Evolutionary conservation across 2,329 filamentous ascomycete species (phyloP).

Genomic region (Colletotrichum orbiculare): DNA sequence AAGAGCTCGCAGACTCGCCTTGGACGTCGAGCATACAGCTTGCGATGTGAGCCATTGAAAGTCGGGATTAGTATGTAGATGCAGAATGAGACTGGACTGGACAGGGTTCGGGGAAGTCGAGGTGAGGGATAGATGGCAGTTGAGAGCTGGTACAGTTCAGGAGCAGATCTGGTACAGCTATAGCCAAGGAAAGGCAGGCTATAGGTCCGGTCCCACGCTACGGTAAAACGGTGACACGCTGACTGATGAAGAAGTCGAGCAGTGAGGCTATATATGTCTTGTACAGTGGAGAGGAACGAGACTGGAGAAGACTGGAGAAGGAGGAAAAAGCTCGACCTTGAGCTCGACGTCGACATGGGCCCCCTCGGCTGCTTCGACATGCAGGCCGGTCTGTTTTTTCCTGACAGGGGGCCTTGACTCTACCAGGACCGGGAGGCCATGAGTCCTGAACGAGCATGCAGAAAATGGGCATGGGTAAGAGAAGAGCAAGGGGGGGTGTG

Average conservation of each 20-base stretch:
- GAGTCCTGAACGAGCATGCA: constrained; percentile 37
- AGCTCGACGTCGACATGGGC: constrained; percentile 27
- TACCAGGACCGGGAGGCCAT: constrained; percentile 27
- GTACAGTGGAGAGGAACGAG: constrained; percentile 28
- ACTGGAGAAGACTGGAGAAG: constrained; percentile 31
- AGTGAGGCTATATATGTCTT: constrained; percentile 41
- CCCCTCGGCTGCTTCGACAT: constrained; percentile 30
- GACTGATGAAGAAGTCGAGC: constrained; percentile 34
- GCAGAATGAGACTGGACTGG: neutral
- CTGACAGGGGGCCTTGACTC: constrained; percentile 36
- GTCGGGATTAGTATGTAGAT: constrained; percentile 26
- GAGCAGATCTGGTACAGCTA: constrained; percentile 37
- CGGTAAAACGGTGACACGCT: constrained; percentile 26
- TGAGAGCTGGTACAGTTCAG: constrained; percentile 26
- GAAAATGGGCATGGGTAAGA: constrained; percentile 41
- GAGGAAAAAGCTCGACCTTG: constrained; percentile 33
- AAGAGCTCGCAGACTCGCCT: constrained; percentile 49
- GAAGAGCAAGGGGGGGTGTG: constrained; percentile 38
- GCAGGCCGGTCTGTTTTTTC: constrained; percentile 35
- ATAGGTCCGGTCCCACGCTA: constrained; percentile 36
- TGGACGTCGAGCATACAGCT: constrained; percentile 65
- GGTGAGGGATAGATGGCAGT: constrained; percentile 28
- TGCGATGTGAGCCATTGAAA: constrained; percentile 71
- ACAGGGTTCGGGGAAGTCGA: constrained; percentile 15
- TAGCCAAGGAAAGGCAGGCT: constrained; percentile 36